phyloP scores from a whole-genome alignment of 306 rosid species.

The barrel medic (Medicago truncatula) region MtrunA17r5.0-ANR NC_053045.1:43919501-43920000 shows the following conservation, averaged over 20 bases:
- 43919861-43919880: conserved; percentile 26
- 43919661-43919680: conserved; percentile 83
- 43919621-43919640: conserved; percentile 84
- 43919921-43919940: conserved; percentile 76
- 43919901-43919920: conserved; percentile 92
- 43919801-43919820: conserved; percentile 90
- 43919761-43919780: conserved; percentile 69
- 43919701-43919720: conserved; percentile 95
- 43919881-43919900: conserved; percentile 28
- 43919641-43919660: conserved; percentile 73
- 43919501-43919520: conserved; percentile 67
- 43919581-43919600: conserved; percentile 86
- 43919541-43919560: conserved; percentile 88
- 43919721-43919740: conserved; percentile 87
- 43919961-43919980: conserved; percentile 93
- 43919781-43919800: conserved; percentile 89
- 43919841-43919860: conserved; percentile 20
- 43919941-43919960: conserved; percentile 92
- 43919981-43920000: conserved; percentile 77
- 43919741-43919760: conserved; percentile 65
- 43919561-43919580: conserved; percentile 71
- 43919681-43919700: conserved; percentile 85
- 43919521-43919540: conserved; percentile 79
- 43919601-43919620: conserved; percentile 89
- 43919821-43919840: conserved; percentile 76